Conservation (phyloP, 169 alveolate genomes). For the Eimeria maxima region DNA sequence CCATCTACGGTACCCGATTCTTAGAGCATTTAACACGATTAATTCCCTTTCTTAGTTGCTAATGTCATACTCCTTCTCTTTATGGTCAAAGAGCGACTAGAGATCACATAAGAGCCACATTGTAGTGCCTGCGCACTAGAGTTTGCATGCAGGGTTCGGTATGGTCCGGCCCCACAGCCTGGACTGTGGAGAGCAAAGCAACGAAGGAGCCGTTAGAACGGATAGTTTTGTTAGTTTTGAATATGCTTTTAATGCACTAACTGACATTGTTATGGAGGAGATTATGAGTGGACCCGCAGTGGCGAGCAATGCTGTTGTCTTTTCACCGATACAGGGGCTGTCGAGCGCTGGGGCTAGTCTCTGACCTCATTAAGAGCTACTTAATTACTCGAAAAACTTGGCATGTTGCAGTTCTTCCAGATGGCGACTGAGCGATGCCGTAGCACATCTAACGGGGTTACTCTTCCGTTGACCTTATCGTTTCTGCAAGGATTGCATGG, state of each 20-base stretch:
- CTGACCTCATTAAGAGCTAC: not conserved
- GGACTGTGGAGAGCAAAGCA: not conserved
- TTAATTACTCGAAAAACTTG: not conserved
- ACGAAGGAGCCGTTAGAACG: not conserved
- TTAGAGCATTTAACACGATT: no score
- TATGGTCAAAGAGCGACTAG: no score
- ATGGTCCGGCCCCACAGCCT: slow-evolving; percentile 39
- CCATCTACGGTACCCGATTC: no score
- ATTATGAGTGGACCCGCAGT: not conserved
- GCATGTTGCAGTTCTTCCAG: not conserved
- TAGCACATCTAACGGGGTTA: not conserved
- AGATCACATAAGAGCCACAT: no score
- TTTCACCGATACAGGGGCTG: not conserved
- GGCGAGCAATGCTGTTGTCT: not conserved
- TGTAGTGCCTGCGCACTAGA: not conserved
- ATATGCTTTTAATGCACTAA: not conserved
- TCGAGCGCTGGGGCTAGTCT: not conserved
- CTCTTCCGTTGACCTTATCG: not conserved
- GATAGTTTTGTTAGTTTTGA: not conserved
- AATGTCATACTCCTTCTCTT: no score
- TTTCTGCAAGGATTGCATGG: not conserved
- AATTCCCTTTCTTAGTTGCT: no score
- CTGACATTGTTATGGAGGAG: not conserved
- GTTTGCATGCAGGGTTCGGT: slow-evolving; percentile 5
- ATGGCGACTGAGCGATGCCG: not conserved